Evolutionary conservation across 805 yeast genomes (phyloP), one percentile per base, ranked within the genome.

Genomic region (Starmerella floris): DNA sequence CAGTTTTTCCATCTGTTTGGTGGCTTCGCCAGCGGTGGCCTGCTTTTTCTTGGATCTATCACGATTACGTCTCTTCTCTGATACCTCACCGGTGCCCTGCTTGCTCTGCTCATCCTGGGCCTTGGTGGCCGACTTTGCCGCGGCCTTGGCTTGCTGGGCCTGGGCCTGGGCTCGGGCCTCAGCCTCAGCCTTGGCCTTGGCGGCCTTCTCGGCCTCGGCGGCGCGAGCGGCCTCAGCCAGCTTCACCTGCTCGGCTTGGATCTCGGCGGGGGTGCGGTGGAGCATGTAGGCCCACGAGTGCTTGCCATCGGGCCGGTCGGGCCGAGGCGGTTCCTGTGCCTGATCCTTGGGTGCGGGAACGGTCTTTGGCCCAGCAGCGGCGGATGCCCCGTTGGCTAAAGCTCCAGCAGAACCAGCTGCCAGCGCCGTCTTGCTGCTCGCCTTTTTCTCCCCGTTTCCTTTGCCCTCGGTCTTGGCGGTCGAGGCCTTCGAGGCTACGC

Each of bases 231-330:
- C 34, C 36, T 33, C 36, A 13, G 35, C 42, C 6, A 19, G 11
- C 30, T 30, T 23, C 35, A 22, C 30, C 22, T 23, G 46, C 34
- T 19, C 38, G 17, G 49, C 43, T 37, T 25, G 37, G 11, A 33
- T 44, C 43, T 45, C 27, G 22, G 49, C 43, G 33, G 15, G 11
- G 4, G 30, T 19, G 19, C n/a, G 17, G 30, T 36, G 23, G 10
- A 51, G 49, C 27, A 49, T 53, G 17, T 47, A 50, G 11, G 56
- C 53, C 55, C 57, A 54, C 20, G 52, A 44, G 25, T 45, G 37
- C 44, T 39, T 50, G 26, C 55, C 51, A 37, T 46, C 39, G 16
- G 30, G 26, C 21, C 23, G 40, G 47, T 42, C 43, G 47, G 45
- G 42, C 45, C 30, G 22, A 49, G 28, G 43, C 48, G 22, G 42